Percentiles rank a stretch among this genome's conserved stretches.
These are phyloP conservation scores for Maudiozyma humilis DNA, from an alignment of 1,139 yeast species.

Conservation along the genomic window DNA sequence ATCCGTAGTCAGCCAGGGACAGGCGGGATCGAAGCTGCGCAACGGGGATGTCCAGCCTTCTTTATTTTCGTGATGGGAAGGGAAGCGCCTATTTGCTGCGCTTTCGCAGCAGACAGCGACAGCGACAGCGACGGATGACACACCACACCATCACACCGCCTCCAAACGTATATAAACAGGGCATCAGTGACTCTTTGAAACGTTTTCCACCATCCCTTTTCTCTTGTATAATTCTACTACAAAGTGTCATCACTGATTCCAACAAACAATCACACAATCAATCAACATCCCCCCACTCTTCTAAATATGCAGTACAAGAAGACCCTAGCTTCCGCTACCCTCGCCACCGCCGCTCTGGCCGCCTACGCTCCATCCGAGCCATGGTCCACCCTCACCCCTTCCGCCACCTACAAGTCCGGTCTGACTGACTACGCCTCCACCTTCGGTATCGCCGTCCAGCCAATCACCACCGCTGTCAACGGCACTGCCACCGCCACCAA, in stretches of 20 bases:
- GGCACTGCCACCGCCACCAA: slow-evolving; percentile 6
- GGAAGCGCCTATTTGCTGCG: too few relatives aligned
- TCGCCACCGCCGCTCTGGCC: slow-evolving; percentile 48
- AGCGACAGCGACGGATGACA: neutral
- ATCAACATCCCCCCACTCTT: neutral
- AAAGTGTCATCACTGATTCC: neutral
- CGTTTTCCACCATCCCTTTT: neutral
- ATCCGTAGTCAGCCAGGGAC: too few relatives aligned
- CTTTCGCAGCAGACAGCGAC: too few relatives aligned
- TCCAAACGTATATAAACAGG: neutral
- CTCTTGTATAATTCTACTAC: neutral
- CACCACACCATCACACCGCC: neutral
- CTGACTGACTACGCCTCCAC: slow-evolving; percentile 38
- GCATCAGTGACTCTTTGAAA: neutral
- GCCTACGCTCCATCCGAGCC: slow-evolving; percentile 42
- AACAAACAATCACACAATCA: neutral
- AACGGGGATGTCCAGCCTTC: neutral
- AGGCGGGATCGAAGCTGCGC: too few relatives aligned
- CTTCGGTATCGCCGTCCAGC: slow-evolving; percentile 38
- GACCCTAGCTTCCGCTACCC: slow-evolving; percentile 35
- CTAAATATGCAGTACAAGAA: slow-evolving; percentile 32
- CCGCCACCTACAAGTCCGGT: slow-evolving; percentile 31
- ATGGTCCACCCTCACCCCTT: slow-evolving; percentile 36
- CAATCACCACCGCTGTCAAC: slow-evolving; percentile 10
- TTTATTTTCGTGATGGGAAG: too few relatives aligned